Percentiles rank a stretch among this genome's conserved stretches.
phyloP scores from a whole-genome alignment of 139 green algal species.

The Tetradesmus lagerheimii region DNA sequence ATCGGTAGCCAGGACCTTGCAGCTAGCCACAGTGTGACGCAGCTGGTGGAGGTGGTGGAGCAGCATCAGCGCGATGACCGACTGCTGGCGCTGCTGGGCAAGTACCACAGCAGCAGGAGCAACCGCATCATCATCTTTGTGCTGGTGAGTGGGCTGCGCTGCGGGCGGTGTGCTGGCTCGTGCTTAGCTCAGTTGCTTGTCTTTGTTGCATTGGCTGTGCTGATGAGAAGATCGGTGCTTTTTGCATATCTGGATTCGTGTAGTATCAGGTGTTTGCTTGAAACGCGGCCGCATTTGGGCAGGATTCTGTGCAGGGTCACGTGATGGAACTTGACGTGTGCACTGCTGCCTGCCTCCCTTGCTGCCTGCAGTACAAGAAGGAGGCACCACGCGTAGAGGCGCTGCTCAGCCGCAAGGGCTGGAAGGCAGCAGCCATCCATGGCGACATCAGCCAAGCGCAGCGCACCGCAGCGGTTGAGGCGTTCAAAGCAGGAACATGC shows the following conservation, averaged over 20 bases:
- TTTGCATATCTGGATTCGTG: too few species aligned
- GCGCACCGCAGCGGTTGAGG: constrained; percentile 82
- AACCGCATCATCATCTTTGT: constrained; percentile 96
- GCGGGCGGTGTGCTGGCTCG: too few species aligned
- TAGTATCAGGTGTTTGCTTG: too few species aligned
- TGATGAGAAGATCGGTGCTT: too few species aligned
- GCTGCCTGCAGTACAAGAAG: constrained; percentile 89
- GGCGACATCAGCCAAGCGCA: constrained; percentile 91
- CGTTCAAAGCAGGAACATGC: constrained; percentile 82
- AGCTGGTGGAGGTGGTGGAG: constrained; percentile 96
- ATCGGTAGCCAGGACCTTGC: constrained; percentile 85
- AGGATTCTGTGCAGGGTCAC: too few species aligned
- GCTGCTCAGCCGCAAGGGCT: constrained; percentile 78
- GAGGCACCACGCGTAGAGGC: constrained; percentile 90
- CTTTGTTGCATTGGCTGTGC: too few species aligned
- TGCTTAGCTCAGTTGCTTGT: too few species aligned
- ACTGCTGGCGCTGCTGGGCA: constrained; percentile 81
- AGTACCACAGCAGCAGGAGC: constrained; percentile 86
- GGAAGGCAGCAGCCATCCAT: constrained; percentile 86
- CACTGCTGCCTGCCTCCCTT: neutral
- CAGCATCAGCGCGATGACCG: constrained; percentile 67
- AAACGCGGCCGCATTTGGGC: too few species aligned
- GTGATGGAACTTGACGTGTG: too few species aligned
- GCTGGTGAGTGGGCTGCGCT: constrained; percentile 54
- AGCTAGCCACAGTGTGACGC: constrained; percentile 88